phyloP scores from a whole-genome alignment of 129 eudicot genomes.

The Tagetes erecta region DNA sequence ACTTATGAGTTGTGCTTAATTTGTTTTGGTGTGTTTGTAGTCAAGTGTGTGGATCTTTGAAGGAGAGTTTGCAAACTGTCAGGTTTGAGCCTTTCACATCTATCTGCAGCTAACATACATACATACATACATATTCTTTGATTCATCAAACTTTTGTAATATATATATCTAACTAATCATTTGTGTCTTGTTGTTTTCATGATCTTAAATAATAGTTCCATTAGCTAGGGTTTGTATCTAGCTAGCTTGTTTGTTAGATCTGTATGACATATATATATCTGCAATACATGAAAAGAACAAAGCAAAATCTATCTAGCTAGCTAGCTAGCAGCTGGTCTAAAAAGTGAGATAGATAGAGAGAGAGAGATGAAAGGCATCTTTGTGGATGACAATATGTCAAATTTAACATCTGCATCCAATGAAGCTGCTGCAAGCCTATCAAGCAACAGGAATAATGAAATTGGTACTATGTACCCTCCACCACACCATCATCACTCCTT shows the following conservation, averaged over 20 bases:
- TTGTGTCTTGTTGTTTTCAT: slow-evolving; percentile 24
- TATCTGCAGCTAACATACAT: background rate
- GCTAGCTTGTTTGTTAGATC: too few relatives aligned
- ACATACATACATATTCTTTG: slow-evolving; percentile 22
- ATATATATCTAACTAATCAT: slow-evolving; percentile 23
- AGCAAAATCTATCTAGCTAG: background rate
- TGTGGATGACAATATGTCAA: slow-evolving; percentile 60
- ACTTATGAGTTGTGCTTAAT: slow-evolving; percentile 21
- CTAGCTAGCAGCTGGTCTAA: background rate
- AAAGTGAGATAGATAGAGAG: background rate
- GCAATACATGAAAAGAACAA: slow-evolving; percentile 21
- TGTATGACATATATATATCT: slow-evolving; percentile 16
- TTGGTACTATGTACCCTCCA: slow-evolving; percentile 55
- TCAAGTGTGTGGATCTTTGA: slow-evolving; percentile 40
- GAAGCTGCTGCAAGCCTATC: slow-evolving; percentile 65
- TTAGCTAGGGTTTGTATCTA: too few relatives aligned
- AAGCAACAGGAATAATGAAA: slow-evolving; percentile 56
- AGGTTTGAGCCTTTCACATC: slow-evolving; percentile 43
- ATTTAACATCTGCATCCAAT: slow-evolving; percentile 74
- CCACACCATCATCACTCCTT: slow-evolving; percentile 42
- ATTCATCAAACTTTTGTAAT: slow-evolving; percentile 24
- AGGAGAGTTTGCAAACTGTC: slow-evolving; percentile 35
- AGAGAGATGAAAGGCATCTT: slow-evolving; percentile 49
- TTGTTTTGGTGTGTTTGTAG: slow-evolving; percentile 40
- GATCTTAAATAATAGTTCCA: too few relatives aligned